Evolutionary conservation across 176 grass and related monocot genomes (phyloP).

Genomic region (Zoysia pacifica): DNA sequence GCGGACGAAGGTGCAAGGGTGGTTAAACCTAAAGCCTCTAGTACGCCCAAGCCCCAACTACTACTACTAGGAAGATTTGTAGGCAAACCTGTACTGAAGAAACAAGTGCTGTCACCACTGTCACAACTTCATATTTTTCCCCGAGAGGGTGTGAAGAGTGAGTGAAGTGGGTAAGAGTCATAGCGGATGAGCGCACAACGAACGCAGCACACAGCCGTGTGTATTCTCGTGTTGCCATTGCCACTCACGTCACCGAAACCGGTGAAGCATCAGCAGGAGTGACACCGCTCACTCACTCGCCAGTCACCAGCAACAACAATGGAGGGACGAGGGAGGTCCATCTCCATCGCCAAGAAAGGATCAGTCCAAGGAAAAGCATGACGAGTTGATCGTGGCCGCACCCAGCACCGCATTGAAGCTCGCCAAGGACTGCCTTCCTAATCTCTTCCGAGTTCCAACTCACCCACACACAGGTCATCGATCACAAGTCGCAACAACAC

Average conservation of each 20-base stretch:
- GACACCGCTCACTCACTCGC: not conserved
- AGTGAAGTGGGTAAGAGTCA: not conserved
- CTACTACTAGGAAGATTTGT: too few relatives aligned
- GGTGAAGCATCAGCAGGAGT: not conserved
- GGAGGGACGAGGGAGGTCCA: not conserved
- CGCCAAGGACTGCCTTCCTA: not conserved
- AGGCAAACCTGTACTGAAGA: too few relatives aligned
- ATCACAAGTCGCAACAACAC: not conserved
- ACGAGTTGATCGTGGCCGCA: slow-evolving; percentile 20
- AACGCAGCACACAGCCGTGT: not conserved
- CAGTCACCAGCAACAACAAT: not conserved
- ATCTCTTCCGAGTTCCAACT: not conserved
- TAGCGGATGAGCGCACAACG: not conserved
- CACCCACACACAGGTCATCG: not conserved
- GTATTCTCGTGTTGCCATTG: not conserved
- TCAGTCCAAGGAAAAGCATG: not conserved
- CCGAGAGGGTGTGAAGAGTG: not conserved
- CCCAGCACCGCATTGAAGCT: not conserved
- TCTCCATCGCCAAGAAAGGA: not conserved
- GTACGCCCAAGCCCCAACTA: too few relatives aligned
- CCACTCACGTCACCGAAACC: not conserved
- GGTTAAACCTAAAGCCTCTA: too few relatives aligned
- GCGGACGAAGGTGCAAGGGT: too few relatives aligned
- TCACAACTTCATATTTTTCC: not conserved
- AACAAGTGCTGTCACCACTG: not conserved